Conservation (phyloP, 306 rosid species). For the Arachis hypogaea region DNA sequence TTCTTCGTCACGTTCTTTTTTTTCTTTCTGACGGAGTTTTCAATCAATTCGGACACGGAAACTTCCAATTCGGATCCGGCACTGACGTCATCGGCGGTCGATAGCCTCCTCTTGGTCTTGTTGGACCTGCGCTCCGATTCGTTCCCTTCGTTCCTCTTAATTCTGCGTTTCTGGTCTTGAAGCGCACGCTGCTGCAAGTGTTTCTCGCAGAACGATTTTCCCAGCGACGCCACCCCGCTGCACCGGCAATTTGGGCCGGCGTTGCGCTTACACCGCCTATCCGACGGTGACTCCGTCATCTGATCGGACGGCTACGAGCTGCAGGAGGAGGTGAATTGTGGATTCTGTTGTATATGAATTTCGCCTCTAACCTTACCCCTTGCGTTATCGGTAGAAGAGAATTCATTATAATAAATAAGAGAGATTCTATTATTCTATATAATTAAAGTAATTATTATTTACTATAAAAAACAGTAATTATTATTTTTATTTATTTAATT, state of each 20-base stretch:
- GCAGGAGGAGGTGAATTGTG: neutral
- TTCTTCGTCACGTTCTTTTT: neutral
- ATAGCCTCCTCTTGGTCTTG: constrained; percentile 36
- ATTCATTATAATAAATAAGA: neutral
- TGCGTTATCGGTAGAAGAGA: neutral
- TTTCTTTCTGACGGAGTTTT: constrained; percentile 19
- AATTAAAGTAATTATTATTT: no score
- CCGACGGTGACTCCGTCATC: constrained; percentile 38
- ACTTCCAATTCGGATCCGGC: constrained; percentile 30
- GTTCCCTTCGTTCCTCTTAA: neutral
- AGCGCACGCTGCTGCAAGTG: constrained; percentile 37
- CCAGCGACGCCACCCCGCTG: constrained; percentile 30
- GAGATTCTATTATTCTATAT: no score
- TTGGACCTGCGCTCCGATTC: constrained; percentile 13
- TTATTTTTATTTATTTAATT: no score
- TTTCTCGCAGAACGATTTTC: constrained; percentile 42
- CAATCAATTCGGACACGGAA: constrained; percentile 31
- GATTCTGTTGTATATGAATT: constrained; percentile 6
- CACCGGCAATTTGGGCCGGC: constrained; percentile 47
- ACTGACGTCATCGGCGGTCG: neutral
- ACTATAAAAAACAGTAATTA: no score
- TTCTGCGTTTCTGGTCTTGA: constrained; percentile 23
- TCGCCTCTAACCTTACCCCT: neutral
- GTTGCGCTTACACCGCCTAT: constrained; percentile 46
- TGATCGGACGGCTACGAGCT: constrained; percentile 19